A percentile compares a stretch with the other conserved stretches of the same genome.
Conservation (phyloP, 1,284 basidiomycete genomes). For the Singerocomus rubriflavus region DNA sequence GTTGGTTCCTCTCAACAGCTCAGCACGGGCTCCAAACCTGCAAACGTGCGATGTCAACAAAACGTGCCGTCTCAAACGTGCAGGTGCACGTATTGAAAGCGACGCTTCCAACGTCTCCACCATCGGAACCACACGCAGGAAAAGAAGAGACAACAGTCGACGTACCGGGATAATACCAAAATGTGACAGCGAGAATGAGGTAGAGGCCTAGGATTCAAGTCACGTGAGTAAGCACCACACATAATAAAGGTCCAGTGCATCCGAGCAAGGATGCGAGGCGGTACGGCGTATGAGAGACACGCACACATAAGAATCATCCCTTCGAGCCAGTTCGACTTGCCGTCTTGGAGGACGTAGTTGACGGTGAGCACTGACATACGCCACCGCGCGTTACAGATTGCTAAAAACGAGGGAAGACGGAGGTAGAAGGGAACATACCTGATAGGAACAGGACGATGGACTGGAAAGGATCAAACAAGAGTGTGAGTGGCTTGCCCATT, state of each 20-base stretch:
- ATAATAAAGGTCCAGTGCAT: not conserved
- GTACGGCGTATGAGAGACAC: conserved; percentile 7
- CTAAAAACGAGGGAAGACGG: not conserved
- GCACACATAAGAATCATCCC: conserved; percentile 70
- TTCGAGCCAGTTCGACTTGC: too few species aligned
- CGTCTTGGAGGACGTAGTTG: conserved; percentile 78
- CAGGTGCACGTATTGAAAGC: too few species aligned
- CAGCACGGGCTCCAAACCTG: too few species aligned
- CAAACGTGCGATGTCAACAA: too few species aligned
- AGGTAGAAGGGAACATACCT: conserved; percentile 31
- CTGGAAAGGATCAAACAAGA: conserved; percentile 82
- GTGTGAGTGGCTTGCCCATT: conserved; percentile 63
- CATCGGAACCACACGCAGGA: too few species aligned
- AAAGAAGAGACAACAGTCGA: conserved; percentile 19
- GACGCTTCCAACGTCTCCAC: too few species aligned
- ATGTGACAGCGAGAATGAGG: conserved; percentile 35
- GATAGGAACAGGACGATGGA: conserved; percentile 59
- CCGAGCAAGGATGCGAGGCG: too few species aligned
- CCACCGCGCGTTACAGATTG: not conserved
- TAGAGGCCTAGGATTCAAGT: conserved; percentile 37
- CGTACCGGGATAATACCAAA: conserved; percentile 48
- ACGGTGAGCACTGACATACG: conserved; percentile 61
- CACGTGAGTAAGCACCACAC: conserved; percentile 5
- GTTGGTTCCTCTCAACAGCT: too few species aligned
- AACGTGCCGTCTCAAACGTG: not conserved